Conservation (phyloP, 1,284 basidiomycete species). For the Porodaedalea pini region DNA sequence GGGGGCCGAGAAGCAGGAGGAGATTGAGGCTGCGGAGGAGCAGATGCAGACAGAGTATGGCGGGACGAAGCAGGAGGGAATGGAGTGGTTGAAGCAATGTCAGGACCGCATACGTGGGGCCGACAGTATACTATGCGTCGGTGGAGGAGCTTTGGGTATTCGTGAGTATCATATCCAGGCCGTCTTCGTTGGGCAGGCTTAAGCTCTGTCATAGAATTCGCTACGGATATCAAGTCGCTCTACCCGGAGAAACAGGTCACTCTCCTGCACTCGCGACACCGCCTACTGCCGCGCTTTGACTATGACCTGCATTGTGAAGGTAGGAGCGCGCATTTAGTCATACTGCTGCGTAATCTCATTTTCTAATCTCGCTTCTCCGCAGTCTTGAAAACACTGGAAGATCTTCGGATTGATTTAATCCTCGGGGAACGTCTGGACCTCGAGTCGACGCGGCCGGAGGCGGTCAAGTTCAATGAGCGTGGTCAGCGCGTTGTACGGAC, state of each 20-base stretch:
- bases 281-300: slow-evolving; percentile 59
- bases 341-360: neutral
- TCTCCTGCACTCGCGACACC: slow-evolving; percentile 61
- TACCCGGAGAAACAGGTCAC: slow-evolving; percentile 59
- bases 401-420: slow-evolving; percentile 45
- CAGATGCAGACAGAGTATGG: slow-evolving; percentile 27
- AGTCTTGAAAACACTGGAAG: slow-evolving; percentile 42
- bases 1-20: neutral
- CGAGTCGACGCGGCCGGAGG: slow-evolving; percentile 32
- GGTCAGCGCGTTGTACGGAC: slow-evolving; percentile 48
- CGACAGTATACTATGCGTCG: slow-evolving; percentile 50
- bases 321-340: slow-evolving; percentile 26
- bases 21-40: neutral
- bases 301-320: slow-evolving; percentile 53
- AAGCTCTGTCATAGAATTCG: slow-evolving; percentile 46
- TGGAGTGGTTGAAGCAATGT: slow-evolving; percentile 46
- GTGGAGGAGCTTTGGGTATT: slow-evolving; percentile 60
- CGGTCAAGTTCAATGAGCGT: slow-evolving; percentile 28
- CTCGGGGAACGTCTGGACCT: slow-evolving; percentile 56
- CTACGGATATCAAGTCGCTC: slow-evolving; percentile 63
- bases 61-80: slow-evolving; percentile 47
- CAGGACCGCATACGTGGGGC: slow-evolving; percentile 43
- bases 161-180: slow-evolving; percentile 39
- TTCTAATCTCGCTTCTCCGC: neutral
- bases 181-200: slow-evolving; percentile 9